phyloP scores from a whole-genome alignment of 2,329 filamentous ascomycete genomes.

The Tolypocladium amazonense region DNA sequence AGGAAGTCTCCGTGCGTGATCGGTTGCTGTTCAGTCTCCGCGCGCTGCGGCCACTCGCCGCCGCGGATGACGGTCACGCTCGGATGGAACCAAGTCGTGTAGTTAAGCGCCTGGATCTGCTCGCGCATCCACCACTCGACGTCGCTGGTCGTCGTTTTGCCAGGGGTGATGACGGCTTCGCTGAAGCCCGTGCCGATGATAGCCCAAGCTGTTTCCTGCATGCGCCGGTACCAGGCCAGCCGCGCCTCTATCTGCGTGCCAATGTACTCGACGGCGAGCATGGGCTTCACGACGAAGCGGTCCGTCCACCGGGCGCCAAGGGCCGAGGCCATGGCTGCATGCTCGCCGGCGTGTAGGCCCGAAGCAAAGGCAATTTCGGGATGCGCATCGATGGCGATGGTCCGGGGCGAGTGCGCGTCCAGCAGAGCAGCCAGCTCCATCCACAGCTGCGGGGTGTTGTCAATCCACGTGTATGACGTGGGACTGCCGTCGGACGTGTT shows the following conservation, averaged over 20 bases:
- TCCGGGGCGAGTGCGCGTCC: conserved; percentile 20
- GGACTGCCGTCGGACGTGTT: neutral
- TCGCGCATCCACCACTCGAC: neutral
- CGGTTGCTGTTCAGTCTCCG: conserved; percentile 6
- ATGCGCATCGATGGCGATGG: conserved; percentile 33
- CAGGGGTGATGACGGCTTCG: neutral
- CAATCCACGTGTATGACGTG: conserved; percentile 30
- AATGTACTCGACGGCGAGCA: neutral
- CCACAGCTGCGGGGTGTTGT: conserved; percentile 35
- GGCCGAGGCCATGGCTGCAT: conserved; percentile 10
- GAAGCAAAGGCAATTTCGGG: conserved; percentile 33
- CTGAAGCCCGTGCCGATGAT: neutral
- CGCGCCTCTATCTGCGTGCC: neutral
- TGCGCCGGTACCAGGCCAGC: neutral
- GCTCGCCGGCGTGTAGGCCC: conserved; percentile 37
- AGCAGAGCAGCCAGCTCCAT: conserved; percentile 25
- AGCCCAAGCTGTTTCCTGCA: neutral
- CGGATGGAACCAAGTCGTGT: conserved; percentile 42
- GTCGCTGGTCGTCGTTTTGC: neutral
- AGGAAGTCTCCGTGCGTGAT: conserved; percentile 36
- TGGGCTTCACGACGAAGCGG: neutral
- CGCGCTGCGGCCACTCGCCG: conserved; percentile 7
- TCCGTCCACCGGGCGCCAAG: neutral
- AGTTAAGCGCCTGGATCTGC: conserved; percentile 25
- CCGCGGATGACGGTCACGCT: conserved; percentile 28